Evolutionary conservation across 2,329 filamentous ascomycete genomes (phyloP).

Genomic region (Phyllosticta paracitricarpa): DNA sequence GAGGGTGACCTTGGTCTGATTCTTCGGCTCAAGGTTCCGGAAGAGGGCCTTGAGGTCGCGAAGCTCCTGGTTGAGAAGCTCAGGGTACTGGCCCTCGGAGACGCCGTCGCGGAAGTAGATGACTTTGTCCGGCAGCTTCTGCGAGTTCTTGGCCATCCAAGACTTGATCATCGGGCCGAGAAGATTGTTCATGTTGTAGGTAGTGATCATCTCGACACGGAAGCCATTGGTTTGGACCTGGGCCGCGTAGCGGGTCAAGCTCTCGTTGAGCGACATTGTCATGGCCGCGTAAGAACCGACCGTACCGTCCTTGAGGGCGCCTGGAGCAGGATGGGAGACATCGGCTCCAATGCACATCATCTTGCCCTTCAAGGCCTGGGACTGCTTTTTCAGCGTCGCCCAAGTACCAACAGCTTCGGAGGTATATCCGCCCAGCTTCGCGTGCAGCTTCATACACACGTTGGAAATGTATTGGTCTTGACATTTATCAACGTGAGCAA

Average conservation of each 20-base stretch:
- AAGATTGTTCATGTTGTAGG: slow-evolving; percentile 54
- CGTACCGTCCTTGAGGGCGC: slow-evolving; percentile 28
- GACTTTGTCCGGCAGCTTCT: slow-evolving; percentile 57
- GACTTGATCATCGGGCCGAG: slow-evolving; percentile 52
- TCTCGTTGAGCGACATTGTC: slow-evolving; percentile 68
- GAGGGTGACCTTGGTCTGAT: slow-evolving; percentile 62
- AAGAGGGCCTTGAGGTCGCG: slow-evolving; percentile 48
- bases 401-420: slow-evolving; percentile 36
- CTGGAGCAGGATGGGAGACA: slow-evolving; percentile 73
- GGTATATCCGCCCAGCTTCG: slow-evolving; percentile 82
- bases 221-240: slow-evolving; percentile 74
- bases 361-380: slow-evolving; percentile 15
- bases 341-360: slow-evolving; percentile 83
- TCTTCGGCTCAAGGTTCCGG: slow-evolving; percentile 22
- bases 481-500: slow-evolving; percentile 56
- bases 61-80: slow-evolving; percentile 74
- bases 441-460: slow-evolving; percentile 93
- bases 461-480: slow-evolving; percentile 85
- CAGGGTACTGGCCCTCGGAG: slow-evolving; percentile 71
- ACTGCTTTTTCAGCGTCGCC: slow-evolving; percentile 15
- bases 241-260: slow-evolving; percentile 63
- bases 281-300: slow-evolving; percentile 75
- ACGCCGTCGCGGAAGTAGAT: slow-evolving; percentile 94
- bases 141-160: slow-evolving; percentile 53
- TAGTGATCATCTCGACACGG: slow-evolving; percentile 67